These are phyloP conservation scores for Aureobasidium sp. DNA, from an alignment of 2,329 filamentous ascomycete species.

Conservation along the genomic window DNA sequence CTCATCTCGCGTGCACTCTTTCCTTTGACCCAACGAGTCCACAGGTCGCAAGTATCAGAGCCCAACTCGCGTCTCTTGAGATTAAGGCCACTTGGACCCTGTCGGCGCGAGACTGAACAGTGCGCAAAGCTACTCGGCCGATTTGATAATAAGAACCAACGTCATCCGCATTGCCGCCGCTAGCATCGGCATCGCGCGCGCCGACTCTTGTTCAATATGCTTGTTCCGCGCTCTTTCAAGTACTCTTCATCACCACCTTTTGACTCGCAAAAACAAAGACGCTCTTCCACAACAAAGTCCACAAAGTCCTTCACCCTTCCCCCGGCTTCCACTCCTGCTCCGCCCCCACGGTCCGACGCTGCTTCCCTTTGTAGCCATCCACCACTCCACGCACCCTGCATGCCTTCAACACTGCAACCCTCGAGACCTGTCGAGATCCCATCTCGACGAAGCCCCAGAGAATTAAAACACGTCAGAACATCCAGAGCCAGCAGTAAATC, in stretches of 20 bases:
- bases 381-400: constrained; percentile 7
- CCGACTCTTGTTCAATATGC: constrained; percentile 25
- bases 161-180: constrained; percentile 13
- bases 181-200: constrained; percentile 11
- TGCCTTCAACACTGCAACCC: constrained; percentile 17
- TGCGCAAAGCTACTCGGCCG: constrained; percentile 4
- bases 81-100: constrained; percentile 8
- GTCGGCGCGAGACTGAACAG: background rate
- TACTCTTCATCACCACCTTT: constrained; percentile 30
- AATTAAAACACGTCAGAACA: constrained; percentile 26
- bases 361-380: background rate
- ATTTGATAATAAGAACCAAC: constrained; percentile 13
- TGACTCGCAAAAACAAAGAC: background rate
- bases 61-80: background rate
- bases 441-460: constrained; percentile 20
- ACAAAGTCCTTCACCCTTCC: background rate
- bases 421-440: constrained; percentile 38
- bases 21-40: background rate
- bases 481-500: constrained; percentile 26
- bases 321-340: background rate
- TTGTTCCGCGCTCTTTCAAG: constrained; percentile 39
- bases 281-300: background rate
- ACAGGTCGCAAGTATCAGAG: background rate
- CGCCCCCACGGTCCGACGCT: background rate
- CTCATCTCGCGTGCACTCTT: constrained; percentile 10